Conservation (phyloP, 139 green algal genomes). For the Picochlorum sp. region DNA sequence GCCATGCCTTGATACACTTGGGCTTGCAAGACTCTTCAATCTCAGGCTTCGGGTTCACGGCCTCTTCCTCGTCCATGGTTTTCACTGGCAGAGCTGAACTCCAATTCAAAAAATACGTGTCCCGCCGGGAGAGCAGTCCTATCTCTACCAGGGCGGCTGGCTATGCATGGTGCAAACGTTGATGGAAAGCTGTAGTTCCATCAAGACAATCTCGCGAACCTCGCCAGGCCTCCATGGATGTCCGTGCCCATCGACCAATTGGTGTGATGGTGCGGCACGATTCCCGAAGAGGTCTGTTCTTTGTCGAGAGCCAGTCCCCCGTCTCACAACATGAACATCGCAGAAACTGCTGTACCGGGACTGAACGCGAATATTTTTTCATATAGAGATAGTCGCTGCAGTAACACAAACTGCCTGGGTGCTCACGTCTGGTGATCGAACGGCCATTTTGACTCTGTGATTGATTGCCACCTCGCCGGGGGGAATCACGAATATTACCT, state of each 20-base stretch:
- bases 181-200: no score
- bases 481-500: background rate
- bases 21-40: slow-evolving; percentile 37
- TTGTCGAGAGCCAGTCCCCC: background rate
- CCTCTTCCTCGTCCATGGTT: slow-evolving; percentile 30
- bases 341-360: background rate
- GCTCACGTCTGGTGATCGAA: background rate
- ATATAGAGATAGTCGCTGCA: background rate
- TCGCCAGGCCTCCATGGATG: no score
- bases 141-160: background rate
- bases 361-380: background rate
- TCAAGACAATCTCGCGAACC: no score
- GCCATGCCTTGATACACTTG: slow-evolving; percentile 26
- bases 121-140: background rate
- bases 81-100: no score
- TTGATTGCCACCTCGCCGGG: background rate
- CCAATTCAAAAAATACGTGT: no score
- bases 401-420: background rate
- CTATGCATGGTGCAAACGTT: background rate
- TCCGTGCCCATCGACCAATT: no score
- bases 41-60: slow-evolving; percentile 24
- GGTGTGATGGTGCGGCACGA: no score
- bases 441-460: background rate
- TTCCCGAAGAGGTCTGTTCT: no score
- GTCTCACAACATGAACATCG: background rate